Conservation (phyloP, 352 stramenopile species). For the Phytopythium delawarense region DNA sequence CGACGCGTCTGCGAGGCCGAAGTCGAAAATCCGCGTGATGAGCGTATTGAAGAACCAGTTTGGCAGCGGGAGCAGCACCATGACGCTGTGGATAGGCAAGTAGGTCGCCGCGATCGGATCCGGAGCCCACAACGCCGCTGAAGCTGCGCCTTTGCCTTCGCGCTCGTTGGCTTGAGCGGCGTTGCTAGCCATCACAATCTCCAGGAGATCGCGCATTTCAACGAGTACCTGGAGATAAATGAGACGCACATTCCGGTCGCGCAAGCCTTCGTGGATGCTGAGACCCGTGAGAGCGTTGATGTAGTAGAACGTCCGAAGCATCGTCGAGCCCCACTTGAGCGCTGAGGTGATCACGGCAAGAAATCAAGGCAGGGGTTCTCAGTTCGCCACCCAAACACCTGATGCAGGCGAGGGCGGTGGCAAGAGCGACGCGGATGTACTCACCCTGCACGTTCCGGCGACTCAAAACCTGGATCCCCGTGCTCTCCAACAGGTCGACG, state of each 20-base stretch:
- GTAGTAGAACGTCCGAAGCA: slow-evolving; percentile 79
- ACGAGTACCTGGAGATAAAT: slow-evolving; percentile 63
- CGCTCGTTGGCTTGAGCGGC: slow-evolving; percentile 14
- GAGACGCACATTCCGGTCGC: slow-evolving; percentile 62
- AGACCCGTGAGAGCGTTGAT: slow-evolving; percentile 63
- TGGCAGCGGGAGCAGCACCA: slow-evolving; percentile 70
- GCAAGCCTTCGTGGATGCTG: slow-evolving; percentile 45
- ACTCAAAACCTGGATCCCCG: slow-evolving; percentile 69
- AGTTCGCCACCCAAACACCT: too few relatives aligned
- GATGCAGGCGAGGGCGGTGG: too few relatives aligned
- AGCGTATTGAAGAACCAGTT: slow-evolving; percentile 68
- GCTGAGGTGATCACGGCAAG: slow-evolving; percentile 16
- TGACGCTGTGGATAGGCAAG: slow-evolving; percentile 54
- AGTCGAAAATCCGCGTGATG: slow-evolving; percentile 45
- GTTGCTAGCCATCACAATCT: slow-evolving; percentile 33
- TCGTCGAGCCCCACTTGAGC: slow-evolving; percentile 77
- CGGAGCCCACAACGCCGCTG: slow-evolving; percentile 21
- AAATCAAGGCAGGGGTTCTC: too few relatives aligned
- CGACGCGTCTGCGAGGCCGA: slow-evolving; percentile 41
- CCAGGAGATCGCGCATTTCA: slow-evolving; percentile 64
- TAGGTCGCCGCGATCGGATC: slow-evolving; percentile 59
- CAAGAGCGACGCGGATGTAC: neutral
- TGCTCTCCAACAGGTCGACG: slow-evolving; percentile 69
- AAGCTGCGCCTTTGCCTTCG: slow-evolving; percentile 9
- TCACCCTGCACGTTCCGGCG: slow-evolving; percentile 70